Percentiles rank a stretch among this genome's conserved stretches.
Evolutionary conservation across 768 basidiomycete genomes (phyloP).

Genomic region (Suillus subalutaceus): DNA sequence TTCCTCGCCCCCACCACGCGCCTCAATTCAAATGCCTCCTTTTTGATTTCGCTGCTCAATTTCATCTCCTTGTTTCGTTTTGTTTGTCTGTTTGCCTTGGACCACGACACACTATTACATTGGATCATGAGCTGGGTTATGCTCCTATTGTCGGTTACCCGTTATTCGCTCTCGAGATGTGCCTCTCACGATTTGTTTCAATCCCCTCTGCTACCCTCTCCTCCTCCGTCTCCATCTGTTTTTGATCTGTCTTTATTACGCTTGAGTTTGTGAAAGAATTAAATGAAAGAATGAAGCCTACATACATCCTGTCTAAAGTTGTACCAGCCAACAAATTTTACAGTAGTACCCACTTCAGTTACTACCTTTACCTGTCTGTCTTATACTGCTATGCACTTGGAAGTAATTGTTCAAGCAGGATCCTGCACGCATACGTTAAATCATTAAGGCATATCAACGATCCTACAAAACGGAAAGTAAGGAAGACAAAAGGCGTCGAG

Average conservation of each 20-base stretch:
- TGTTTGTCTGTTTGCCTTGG: constrained; percentile 22
- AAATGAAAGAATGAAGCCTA: constrained; percentile 14
- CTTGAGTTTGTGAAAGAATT: constrained; percentile 11
- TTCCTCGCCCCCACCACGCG: constrained; percentile 16
- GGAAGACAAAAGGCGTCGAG: neutral
- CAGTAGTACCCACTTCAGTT: constrained; percentile 16
- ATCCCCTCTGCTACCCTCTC: constrained; percentile 21
- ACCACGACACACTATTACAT: constrained; percentile 32
- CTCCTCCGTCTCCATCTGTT: constrained; percentile 25
- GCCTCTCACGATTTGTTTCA: constrained; percentile 38
- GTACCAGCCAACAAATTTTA: constrained; percentile 12
- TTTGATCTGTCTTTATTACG: constrained; percentile 33
- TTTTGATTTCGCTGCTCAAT: constrained; percentile 28
- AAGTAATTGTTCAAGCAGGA: neutral
- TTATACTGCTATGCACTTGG: constrained; percentile 8
- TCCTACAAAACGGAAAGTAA: neutral
- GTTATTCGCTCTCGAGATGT: constrained; percentile 40
- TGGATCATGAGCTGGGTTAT: constrained; percentile 37
- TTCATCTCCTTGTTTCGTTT: constrained; percentile 21
- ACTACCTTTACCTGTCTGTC: constrained; percentile 8
- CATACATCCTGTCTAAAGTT: constrained; percentile 20
- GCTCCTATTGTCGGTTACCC: constrained; percentile 34
- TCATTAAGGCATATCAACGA: neutral
- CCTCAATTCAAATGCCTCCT: constrained; percentile 14
- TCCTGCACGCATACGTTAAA: neutral